These are phyloP conservation scores for Salix suchowensis DNA, from an alignment of 345 rosid species.

Conservation along the genomic window DNA sequence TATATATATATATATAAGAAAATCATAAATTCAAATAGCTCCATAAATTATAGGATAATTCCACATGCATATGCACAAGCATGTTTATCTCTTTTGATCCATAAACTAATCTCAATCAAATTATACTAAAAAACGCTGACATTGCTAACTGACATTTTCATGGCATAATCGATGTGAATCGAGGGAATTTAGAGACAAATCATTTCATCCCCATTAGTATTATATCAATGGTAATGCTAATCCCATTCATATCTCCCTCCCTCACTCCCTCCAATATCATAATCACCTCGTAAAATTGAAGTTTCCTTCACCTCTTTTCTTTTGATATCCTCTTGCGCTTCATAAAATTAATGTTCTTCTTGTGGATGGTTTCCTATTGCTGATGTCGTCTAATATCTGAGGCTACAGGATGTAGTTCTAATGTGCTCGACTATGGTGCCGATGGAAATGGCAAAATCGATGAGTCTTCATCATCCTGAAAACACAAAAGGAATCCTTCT, in stretches of 20 bases:
- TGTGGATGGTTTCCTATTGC: too few relatives aligned
- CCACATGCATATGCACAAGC: too few relatives aligned
- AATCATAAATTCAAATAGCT: too few relatives aligned
- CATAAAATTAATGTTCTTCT: too few relatives aligned
- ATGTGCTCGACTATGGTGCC: constrained; percentile 21
- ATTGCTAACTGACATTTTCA: background rate
- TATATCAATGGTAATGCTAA: background rate
- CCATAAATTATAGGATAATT: too few relatives aligned
- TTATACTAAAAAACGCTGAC: background rate
- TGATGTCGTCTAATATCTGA: too few relatives aligned
- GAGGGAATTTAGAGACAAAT: background rate
- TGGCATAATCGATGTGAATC: background rate
- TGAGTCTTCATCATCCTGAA: background rate
- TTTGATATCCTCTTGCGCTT: too few relatives aligned
- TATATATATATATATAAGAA: too few relatives aligned
- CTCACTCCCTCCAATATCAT: background rate
- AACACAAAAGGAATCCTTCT: background rate
- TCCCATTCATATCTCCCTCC: background rate
- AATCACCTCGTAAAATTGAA: background rate
- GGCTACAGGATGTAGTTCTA: background rate
- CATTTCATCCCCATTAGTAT: too few relatives aligned
- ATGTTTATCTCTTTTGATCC: too few relatives aligned
- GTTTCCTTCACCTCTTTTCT: too few relatives aligned
- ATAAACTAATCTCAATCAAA: too few relatives aligned
- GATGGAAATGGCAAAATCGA: constrained; percentile 20